Base-by-base conservation (phyloP, 345 rosid species). In the Populus ilicifolia region DNA sequence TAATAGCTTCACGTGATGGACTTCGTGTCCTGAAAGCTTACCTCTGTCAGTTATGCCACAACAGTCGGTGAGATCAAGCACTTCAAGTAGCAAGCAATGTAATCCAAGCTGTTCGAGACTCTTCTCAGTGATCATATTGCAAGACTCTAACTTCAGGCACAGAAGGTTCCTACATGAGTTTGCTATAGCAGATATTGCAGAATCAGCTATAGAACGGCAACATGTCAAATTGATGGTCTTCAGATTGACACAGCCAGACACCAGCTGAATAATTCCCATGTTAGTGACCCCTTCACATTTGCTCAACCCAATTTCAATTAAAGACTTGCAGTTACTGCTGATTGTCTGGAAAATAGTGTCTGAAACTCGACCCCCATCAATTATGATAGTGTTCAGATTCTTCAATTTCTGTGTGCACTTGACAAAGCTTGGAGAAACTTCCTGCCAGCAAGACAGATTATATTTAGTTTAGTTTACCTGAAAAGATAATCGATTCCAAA, bases 61-160 rank as follows among this genome's bases (percentile, higher is more conserved):
- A 80, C 98, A 93, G 68, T 95, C 99, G 1, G 99, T 95, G 73
- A 95, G 93, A 85, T 95, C 99, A 72, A 95, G 87, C 81, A 93
- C 98, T 84, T 89, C 83, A 48, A 95, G 93, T 59, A 66, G 82
- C 74, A 70, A 75, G 73, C 93, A 91, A 86, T 39, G 79, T 5
- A 84, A 86, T 75, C 97, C 97, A 17, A 95, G 87, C 71, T 85
- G 86, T 62, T 83, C 83, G 73, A 95, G 90, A 85, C 97, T 86
- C 86, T 86, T 93, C 70, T 93, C 96, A 0, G 97, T 89, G 83
- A 95, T 87, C 91, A 85, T 80, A 86, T 84, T 83, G 83, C 99
- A 95, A 64, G 97, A 87, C 86, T 95, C 99, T 54, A 95, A 41
- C 89, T 87, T 90, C 65, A 93, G 85, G 85, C 88, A 88, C 75